Percentiles rank a stretch among this genome's conserved stretches.
Evolutionary conservation across 1,139 yeast genomes (phyloP).

Genomic region (Meyerozyma athensensis): DNA sequence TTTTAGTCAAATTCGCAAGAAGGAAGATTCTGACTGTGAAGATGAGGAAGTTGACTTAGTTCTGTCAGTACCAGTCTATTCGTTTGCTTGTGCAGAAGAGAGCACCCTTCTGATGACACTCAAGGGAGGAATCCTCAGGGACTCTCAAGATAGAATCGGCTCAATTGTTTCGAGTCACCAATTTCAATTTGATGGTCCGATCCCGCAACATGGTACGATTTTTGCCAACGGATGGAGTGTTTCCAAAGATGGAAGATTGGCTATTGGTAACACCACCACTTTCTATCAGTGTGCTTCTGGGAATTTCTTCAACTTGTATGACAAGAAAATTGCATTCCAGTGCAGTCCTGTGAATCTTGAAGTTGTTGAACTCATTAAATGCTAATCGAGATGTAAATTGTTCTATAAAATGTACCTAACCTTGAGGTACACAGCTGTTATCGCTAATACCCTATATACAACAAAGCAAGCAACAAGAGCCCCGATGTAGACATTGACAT

Average conservation of each 20-base stretch:
- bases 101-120: constrained; percentile 29
- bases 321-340: constrained; percentile 11
- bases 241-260: constrained; percentile 32
- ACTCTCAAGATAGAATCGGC: constrained; percentile 34
- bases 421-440: constrained; percentile 21
- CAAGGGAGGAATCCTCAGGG: constrained; percentile 30
- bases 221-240: constrained; percentile 44
- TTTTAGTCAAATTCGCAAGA: not conserved
- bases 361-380: constrained; percentile 2
- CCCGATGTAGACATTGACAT: constrained; percentile 21
- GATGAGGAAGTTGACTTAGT: constrained; percentile 6
- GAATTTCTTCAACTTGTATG: constrained; percentile 38
- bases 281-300: constrained; percentile 45
- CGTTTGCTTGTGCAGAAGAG: constrained; percentile 32
- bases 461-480: constrained; percentile 35
- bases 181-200: constrained; percentile 45
- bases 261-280: constrained; percentile 29
- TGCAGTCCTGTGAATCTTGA: constrained; percentile 2
- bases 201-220: constrained; percentile 39
- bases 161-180: constrained; percentile 40
- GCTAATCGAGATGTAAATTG: not conserved
- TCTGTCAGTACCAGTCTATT: constrained; percentile 21
- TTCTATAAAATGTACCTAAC: constrained; percentile 18
- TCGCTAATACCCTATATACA: constrained; percentile 30
- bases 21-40: constrained; percentile 5